phyloP scores from a whole-genome alignment of 2,329 filamentous ascomycete species.

The Gaeumannomyces sp. region DNA sequence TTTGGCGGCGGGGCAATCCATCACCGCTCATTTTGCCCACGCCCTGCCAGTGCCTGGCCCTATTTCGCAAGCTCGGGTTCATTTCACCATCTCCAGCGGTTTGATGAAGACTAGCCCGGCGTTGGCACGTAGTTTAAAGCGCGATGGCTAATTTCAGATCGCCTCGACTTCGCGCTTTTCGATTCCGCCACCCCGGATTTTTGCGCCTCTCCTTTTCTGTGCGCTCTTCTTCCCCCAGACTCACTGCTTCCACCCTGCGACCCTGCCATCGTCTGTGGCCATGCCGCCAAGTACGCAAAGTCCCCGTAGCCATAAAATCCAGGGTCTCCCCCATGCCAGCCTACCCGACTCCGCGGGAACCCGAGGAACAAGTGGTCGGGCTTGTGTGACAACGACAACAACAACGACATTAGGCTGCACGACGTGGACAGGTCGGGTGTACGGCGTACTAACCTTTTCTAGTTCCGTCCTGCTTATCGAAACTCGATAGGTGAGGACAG shows the following conservation, averaged over 20 bases:
- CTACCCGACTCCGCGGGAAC: background rate
- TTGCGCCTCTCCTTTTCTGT: background rate
- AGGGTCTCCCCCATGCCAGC: background rate
- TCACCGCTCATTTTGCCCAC: constrained; percentile 1
- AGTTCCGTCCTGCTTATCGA: background rate
- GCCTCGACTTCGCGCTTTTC: background rate
- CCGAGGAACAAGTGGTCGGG: background rate
- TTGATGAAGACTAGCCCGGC: background rate
- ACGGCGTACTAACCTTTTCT: too few species aligned
- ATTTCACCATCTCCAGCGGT: background rate
- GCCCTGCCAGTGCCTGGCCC: background rate
- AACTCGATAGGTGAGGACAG: background rate
- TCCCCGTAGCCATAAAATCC: background rate
- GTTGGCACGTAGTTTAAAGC: background rate
- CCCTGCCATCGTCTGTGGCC: background rate
- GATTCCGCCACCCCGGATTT: background rate
- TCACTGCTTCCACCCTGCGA: background rate
- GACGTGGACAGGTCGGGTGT: background rate
- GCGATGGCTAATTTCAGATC: background rate
- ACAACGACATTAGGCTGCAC: background rate
- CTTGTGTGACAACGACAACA: background rate
- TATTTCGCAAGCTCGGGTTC: background rate
- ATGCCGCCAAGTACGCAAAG: background rate
- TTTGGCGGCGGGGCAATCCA: background rate
- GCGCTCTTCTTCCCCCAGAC: background rate